Conservation (phyloP, 2,329 filamentous ascomycete species). For the Hypoxylon sp. region DNA sequence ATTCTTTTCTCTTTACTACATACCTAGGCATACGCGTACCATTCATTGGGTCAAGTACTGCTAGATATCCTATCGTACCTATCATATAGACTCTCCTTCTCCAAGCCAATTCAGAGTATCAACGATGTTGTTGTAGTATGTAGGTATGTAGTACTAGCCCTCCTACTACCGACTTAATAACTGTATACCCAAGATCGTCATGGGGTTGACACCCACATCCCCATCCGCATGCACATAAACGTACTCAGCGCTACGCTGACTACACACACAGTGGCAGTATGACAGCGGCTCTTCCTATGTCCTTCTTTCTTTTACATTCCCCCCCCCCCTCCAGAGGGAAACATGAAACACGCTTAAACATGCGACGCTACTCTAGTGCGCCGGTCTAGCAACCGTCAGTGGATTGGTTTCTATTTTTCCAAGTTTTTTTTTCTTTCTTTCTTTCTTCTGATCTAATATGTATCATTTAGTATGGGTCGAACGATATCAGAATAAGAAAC, state of each 20-base stretch:
- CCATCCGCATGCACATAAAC: slow-evolving; percentile 22
- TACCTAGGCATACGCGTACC: too few species aligned
- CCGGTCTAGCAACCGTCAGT: slow-evolving; percentile 14
- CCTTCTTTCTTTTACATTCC: not conserved
- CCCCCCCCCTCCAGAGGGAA: slow-evolving; percentile 26
- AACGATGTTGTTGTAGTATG: not conserved
- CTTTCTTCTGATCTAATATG: not conserved
- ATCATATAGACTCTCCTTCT: slow-evolving; percentile 4
- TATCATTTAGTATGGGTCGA: too few species aligned
- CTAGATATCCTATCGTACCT: slow-evolving; percentile 16
- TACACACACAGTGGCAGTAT: slow-evolving; percentile 1
- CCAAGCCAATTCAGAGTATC: slow-evolving; percentile 1
- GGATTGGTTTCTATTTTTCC: not conserved
- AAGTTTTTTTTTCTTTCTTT: not conserved
- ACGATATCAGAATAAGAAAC: slow-evolving; percentile 24
- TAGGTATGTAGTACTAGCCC: slow-evolving; percentile 1
- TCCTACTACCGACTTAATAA: too few species aligned
- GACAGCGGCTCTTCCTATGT: slow-evolving; percentile 30
- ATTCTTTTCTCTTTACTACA: too few species aligned
- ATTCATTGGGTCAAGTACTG: too few species aligned
- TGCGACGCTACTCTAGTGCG: slow-evolving; percentile 39
- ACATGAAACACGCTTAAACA: slow-evolving; percentile 45
- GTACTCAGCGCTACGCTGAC: slow-evolving; percentile 1
- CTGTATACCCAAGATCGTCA: slow-evolving; percentile 20
- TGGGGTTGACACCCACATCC: too few species aligned